Conservation (phyloP, 2,329 filamentous ascomycete genomes). For the Orbilia javanica region DNA sequence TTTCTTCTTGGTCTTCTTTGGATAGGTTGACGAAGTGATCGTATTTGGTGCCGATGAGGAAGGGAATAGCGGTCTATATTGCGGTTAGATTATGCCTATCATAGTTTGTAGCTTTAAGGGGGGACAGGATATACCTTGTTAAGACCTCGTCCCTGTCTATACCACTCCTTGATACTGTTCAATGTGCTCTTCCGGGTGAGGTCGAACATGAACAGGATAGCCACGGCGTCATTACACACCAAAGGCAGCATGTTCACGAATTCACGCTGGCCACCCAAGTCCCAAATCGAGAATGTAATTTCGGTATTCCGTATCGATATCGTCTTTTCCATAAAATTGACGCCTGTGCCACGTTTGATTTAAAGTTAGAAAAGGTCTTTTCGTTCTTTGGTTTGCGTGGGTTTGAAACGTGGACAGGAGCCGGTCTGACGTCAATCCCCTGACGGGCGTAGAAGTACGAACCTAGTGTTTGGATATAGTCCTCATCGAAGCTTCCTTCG, state of each 20-base stretch:
- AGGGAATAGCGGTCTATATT: conserved; percentile 86
- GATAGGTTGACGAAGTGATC: conserved; percentile 99
- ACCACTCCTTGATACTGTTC: conserved; percentile 99
- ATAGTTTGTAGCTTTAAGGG: not conserved
- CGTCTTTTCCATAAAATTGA: conserved; percentile 99
- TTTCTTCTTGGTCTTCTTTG: conserved; percentile 96
- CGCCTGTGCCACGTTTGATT: conserved; percentile 70
- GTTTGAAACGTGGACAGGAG: not conserved
- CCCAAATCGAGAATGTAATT: conserved; percentile 99
- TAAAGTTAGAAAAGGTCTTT: conserved; percentile 29
- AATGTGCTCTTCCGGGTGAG: conserved; percentile 96
- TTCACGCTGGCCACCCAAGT: conserved; percentile 95
- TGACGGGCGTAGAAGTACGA: conserved; percentile 61
- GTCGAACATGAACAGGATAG: conserved; percentile 99
- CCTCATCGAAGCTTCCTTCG: conserved; percentile 98
- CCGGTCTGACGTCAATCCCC: not conserved
- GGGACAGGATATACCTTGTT: conserved; percentile 75
- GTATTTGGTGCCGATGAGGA: conserved; percentile 97
- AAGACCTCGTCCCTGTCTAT: conserved; percentile 95
- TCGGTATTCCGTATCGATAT: conserved; percentile 99
- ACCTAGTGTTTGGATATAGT: conserved; percentile 98
- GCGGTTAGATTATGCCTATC: not conserved
- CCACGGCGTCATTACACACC: conserved; percentile 99
- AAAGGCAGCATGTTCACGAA: conserved; percentile 99
- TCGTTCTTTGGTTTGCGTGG: conserved; percentile 10